These are phyloP conservation scores for Trichoderma erinaceum DNA, from an alignment of 495 filamentous ascomycete species.

Conservation along the genomic window DNA sequence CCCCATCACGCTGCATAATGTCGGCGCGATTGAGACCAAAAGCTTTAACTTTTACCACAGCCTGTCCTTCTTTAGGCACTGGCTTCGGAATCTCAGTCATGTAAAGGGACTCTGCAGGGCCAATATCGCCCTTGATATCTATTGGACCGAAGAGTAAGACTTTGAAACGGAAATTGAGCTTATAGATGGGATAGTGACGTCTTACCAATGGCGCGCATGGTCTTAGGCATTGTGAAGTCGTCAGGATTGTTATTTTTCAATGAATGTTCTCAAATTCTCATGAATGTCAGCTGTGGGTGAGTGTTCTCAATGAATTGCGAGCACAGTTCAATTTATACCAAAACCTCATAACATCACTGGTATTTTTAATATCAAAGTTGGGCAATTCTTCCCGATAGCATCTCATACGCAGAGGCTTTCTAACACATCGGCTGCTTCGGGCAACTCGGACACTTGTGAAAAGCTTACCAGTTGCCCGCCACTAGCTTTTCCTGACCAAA, in stretches of 20 bases:
- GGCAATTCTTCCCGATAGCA: too few relatives aligned
- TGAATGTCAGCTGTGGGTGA: neutral
- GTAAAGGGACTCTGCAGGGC: conserved; percentile 53
- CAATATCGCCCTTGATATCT: conserved; percentile 57
- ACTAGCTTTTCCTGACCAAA: too few relatives aligned
- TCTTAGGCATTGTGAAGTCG: conserved; percentile 21
- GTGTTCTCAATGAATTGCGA: neutral
- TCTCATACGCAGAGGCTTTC: too few relatives aligned
- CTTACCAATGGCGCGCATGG: conserved; percentile 46
- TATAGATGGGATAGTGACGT: neutral
- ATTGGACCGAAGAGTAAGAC: conserved; percentile 16
- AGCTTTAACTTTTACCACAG: conserved; percentile 68
- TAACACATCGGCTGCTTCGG: too few relatives aligned
- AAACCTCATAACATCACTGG: too few relatives aligned
- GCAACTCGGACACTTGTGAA: too few relatives aligned
- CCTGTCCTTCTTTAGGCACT: conserved; percentile 45
- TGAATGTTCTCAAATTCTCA: neutral
- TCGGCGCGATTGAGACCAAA: conserved; percentile 93
- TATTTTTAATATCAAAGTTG: too few relatives aligned
- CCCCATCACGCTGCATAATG: conserved; percentile 72
- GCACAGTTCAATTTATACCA: too few relatives aligned
- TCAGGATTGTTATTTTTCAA: neutral
- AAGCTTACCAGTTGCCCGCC: too few relatives aligned
- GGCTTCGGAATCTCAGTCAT: conserved; percentile 54
- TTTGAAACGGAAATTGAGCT: neutral